These are phyloP conservation scores for Combretum micranthum DNA, from an alignment of 345 rosid genomes.

Conservation along the genomic window DNA sequence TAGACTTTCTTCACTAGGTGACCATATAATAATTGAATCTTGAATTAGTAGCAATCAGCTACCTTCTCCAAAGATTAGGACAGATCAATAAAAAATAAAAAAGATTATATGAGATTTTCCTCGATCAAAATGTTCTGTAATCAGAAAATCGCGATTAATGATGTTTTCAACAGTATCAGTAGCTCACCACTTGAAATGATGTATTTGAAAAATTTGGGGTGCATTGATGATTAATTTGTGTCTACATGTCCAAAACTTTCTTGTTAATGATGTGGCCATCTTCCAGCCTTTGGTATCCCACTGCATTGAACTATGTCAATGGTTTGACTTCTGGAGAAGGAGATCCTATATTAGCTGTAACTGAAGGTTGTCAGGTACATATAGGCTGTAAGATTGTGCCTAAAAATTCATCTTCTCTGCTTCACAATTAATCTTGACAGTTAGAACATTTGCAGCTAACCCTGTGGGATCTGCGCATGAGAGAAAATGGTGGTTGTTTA, in stretches of 20 bases:
- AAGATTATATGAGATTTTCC: no score
- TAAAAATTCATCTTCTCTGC: background rate
- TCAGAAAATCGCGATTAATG: no score
- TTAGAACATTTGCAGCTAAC: constrained; percentile 36
- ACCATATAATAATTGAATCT: no score
- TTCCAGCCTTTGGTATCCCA: constrained; percentile 64
- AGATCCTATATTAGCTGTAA: constrained; percentile 37
- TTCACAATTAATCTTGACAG: background rate
- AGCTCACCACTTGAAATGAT: no score
- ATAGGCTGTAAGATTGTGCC: background rate
- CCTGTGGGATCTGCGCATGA: constrained; percentile 60
- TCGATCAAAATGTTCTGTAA: no score
- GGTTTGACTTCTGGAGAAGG: constrained; percentile 36
- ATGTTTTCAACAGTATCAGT: no score
- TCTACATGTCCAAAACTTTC: background rate
- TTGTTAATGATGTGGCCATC: constrained; percentile 6
- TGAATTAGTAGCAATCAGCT: no score
- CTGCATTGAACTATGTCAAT: constrained; percentile 41
- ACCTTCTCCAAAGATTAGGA: no score
- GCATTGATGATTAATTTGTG: background rate
- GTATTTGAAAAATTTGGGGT: no score
- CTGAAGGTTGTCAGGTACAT: constrained; percentile 64
- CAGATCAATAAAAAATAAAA: no score
- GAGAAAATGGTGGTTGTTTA: constrained; percentile 61
- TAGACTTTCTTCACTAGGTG: no score